Evolutionary conservation across 768 basidiomycete species (phyloP), one percentile per base, ranked within the genome.

Genomic region (Trametes villosa): DNA sequence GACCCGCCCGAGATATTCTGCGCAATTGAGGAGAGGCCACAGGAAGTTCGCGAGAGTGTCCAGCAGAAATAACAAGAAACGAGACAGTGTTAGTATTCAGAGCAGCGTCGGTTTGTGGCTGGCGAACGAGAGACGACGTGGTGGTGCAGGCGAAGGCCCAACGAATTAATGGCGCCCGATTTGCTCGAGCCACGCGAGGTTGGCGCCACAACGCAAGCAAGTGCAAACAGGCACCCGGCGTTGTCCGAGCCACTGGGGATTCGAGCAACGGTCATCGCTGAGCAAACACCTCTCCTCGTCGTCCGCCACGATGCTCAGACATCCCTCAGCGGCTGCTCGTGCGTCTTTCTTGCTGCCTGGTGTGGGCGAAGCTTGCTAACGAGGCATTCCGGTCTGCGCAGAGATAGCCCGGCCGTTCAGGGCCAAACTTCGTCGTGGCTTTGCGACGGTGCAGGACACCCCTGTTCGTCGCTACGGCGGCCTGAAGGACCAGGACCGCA

Each of bases 391-490:
- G 27, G 6, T 12, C 2, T 41, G 42, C 11, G 20, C 63, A 69
- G 71, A 59, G 33, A 63, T 72, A 49, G 49, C 71, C 15, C 65
- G 70, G 66, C 71, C 70, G 26, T 67, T 72, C 49, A 67, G 68
- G 55, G 72, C 72, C 31, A 71, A 71, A 53, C 60, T 71, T 5
- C 63, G 68, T 26, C 68, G 71, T 34, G 67, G 68, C n/a, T 73
- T 94, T 64, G 93, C 92, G 45, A 93, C 92, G 9, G 86, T 88
- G 33, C 83, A 86, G 36, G 87, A 92, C 70, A 80, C 92, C n/a
- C 96, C 95, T 30, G 91, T 96, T 20, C 83, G 94, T 65, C 86
- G 85, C 62, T 96, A 98, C 70, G 96, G 96, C 26, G 96, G 96
- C 0, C 80, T 98, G 63, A 94, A 91, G 74, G 96, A 98, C 78